A percentile compares a stretch with the other conserved stretches of the same genome.
phyloP scores from a whole-genome alignment of 108 stramenopile genomes.

The Hondaea fermentalgiana region DNA sequence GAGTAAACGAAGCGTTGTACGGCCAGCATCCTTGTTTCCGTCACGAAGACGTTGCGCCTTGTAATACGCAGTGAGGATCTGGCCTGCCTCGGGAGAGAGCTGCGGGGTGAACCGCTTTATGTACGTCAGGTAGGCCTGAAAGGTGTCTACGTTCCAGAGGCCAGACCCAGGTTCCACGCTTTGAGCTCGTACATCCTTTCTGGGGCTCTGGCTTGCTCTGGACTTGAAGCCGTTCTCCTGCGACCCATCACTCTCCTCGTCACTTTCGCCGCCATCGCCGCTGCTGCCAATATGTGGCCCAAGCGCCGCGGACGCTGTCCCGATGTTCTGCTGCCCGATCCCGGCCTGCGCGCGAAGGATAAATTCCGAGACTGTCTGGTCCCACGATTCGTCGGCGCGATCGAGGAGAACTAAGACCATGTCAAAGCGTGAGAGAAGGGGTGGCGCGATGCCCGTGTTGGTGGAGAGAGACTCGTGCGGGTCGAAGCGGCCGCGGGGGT shows the following conservation, averaged over 20 bases:
- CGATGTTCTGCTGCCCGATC: neutral
- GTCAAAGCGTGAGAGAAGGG: constrained; percentile 93
- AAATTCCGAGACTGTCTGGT: constrained; percentile 56
- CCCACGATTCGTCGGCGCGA: constrained; percentile 49
- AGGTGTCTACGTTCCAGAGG: constrained; percentile 68
- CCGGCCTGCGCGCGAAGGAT: constrained; percentile 75
- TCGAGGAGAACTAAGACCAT: constrained; percentile 81
- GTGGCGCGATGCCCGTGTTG: constrained; percentile 87
- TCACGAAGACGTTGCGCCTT: constrained; percentile 22
- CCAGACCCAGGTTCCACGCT: neutral
- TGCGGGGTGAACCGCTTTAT: constrained; percentile 68
- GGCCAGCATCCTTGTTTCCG: constrained; percentile 33
- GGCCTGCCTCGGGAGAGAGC: constrained; percentile 60
- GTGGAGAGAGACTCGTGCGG: constrained; percentile 46
- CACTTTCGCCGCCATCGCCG: neutral
- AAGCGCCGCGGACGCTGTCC: neutral
- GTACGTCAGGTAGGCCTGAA: constrained; percentile 76
- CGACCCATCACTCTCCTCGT: neutral
- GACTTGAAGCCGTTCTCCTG: no score
- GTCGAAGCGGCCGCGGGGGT: constrained; percentile 37
- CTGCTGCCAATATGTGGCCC: neutral
- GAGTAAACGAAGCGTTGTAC: constrained; percentile 78
- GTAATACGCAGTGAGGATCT: constrained; percentile 70
- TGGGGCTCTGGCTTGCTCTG: neutral
- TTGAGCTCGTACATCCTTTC: neutral